Percentiles rank a stretch among this genome's conserved stretches.
phyloP scores from a whole-genome alignment of 2,329 filamentous ascomycete species.

The Colletotrichum cereale region DNA sequence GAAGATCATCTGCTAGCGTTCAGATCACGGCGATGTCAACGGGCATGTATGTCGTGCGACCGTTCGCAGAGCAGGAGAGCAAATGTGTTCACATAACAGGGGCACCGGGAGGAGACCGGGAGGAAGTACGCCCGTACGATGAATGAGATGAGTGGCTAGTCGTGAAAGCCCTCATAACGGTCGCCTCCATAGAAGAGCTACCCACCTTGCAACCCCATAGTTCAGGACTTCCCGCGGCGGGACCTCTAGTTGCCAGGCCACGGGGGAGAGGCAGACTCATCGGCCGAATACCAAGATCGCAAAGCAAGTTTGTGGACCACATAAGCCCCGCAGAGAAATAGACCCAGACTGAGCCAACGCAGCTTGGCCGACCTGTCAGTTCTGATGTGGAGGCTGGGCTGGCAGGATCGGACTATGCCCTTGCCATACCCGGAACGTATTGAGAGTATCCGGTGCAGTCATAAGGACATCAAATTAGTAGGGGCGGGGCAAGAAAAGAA shows the following conservation, averaged over 20 bases:
- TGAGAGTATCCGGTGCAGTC: not conserved
- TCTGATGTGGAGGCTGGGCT: not conserved
- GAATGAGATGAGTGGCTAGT: conserved; percentile 1
- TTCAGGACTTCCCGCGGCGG: conserved; percentile 19
- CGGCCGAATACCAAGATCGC: conserved; percentile 17
- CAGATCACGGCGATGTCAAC: not conserved
- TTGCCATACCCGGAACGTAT: not conserved
- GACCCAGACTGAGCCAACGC: conserved; percentile 11
- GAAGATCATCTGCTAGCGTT: not conserved
- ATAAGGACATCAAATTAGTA: not conserved
- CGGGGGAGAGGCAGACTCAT: not conserved
- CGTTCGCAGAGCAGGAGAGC: conserved; percentile 6
- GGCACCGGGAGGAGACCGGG: not conserved
- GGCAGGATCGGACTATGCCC: conserved; percentile 14
- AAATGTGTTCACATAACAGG: conserved; percentile 4
- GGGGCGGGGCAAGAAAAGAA: conserved; percentile 22
- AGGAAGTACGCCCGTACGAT: not conserved
- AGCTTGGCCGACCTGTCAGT: conserved; percentile 27
- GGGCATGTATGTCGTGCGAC: conserved; percentile 10
- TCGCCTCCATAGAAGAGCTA: conserved; percentile 20
- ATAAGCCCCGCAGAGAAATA: conserved; percentile 12
- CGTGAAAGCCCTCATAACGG: conserved; percentile 6
- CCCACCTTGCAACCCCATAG: not conserved
- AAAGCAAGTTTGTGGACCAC: not conserved
- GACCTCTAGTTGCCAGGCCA: not conserved